Evolutionary conservation across 257 asterid species (phyloP), one percentile per base, ranked within the genome.

Genomic region (Jaltomata sinuosa): DNA sequence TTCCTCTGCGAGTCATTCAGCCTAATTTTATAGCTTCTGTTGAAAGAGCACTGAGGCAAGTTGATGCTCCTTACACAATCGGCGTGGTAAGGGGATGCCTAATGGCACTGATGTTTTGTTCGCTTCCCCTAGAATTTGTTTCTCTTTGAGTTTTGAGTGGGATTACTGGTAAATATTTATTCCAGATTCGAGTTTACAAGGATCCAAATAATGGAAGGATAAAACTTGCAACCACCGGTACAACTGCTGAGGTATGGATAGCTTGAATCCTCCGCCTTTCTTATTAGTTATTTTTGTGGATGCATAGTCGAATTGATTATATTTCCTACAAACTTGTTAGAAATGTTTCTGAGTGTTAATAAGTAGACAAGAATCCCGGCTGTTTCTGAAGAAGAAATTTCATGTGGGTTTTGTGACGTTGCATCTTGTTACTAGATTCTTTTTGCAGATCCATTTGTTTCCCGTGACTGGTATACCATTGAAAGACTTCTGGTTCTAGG

Each of bases 231-330:
- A 92, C 89, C 61, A 91, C 92, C 31, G 99, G 99, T 54, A 91
- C 94, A 83, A 97, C 99, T 83, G 99, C 99, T 82, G 99, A 97
- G 98, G 99, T 96, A 85, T 76, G 61, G 61, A 76, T n/a, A n/a
- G 47, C 81, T 47, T 76, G 27, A 76, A 47, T 16, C 18, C 40
- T 76, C 40, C 3, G 27, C 27, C 25, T 47, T 47, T 76, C 16
- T 15, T 76, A 42, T 4, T 76, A 14, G 61, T 76, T 76, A 27
- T 25, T 45, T 74, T 74, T 25, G 31, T 25, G 22, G 32, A 47
- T 76, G 12, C 61, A 31, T 76, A 76, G 42, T 45, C 38, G 10
- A 76, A 27, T 47, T 47, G 59, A 76, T 25, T 76, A 49, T 76
- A 45, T 76, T 25, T 47, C 18, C 32, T 11, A n/a, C 21, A n/a